Conservation (phyloP, 371 early-diverging fungal genomes). For the Saksenaea oblongispora region DNA sequence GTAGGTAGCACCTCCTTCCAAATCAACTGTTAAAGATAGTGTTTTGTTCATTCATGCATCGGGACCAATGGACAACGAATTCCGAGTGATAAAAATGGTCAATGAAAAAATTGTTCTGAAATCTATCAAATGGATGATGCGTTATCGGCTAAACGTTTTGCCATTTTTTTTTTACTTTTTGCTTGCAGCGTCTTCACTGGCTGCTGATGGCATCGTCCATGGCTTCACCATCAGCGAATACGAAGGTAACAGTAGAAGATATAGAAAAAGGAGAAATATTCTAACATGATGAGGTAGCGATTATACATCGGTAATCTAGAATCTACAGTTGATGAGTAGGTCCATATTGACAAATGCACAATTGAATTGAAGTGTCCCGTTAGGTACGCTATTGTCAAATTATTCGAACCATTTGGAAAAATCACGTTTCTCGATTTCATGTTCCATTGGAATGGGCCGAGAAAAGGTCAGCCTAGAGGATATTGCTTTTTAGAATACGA, state of each 20-base stretch:
- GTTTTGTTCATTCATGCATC: too few species aligned
- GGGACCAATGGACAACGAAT: too few species aligned
- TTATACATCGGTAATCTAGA: slow-evolving; percentile 67
- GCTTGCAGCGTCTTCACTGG: too few species aligned
- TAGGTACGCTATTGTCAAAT: slow-evolving; percentile 61
- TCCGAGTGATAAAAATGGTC: too few species aligned
- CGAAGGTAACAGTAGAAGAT: not conserved
- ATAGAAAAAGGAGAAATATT: not conserved
- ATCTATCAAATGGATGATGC: too few species aligned
- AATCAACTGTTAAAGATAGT: too few species aligned
- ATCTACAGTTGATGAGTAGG: slow-evolving; percentile 61
- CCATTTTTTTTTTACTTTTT: too few species aligned
- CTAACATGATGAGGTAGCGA: slow-evolving; percentile 23
- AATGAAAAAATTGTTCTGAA: too few species aligned
- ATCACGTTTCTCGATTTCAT: slow-evolving; percentile 64
- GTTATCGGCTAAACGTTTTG: too few species aligned
- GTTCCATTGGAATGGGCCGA: slow-evolving; percentile 63
- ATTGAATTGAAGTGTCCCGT: not conserved
- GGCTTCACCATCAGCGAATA: not conserved
- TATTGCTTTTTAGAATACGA: slow-evolving; percentile 71
- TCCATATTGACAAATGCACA: not conserved
- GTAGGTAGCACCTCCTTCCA: too few species aligned
- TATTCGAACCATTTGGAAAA: slow-evolving; percentile 71
- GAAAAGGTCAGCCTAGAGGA: slow-evolving; percentile 63
- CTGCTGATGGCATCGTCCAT: too few species aligned